Percentiles rank a stretch among this genome's conserved stretches.
phyloP scores from a whole-genome alignment of 2,329 filamentous ascomycete species.

The Botryotinia convoluta region DNA sequence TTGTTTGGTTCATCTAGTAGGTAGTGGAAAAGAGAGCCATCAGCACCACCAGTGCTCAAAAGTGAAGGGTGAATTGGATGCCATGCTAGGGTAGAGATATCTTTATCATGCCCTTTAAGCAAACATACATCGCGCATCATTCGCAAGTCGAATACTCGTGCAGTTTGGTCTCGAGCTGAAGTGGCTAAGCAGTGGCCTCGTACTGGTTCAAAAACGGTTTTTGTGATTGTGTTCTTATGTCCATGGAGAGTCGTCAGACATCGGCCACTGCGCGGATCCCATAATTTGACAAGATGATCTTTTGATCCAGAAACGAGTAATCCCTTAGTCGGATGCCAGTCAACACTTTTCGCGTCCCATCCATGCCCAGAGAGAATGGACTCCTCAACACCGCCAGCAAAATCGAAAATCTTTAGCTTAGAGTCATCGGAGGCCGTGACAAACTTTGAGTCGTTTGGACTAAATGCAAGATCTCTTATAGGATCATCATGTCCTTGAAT shows the following conservation, averaged over 20 bases:
- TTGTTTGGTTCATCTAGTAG: conserved; percentile 93
- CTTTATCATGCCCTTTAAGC: conserved; percentile 92
- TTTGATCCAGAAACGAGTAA: conserved; percentile 94
- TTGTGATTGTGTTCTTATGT: conserved; percentile 96
- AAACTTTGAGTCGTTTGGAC: conserved; percentile 92
- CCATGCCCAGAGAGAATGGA: conserved; percentile 86
- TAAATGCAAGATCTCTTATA: conserved; percentile 87
- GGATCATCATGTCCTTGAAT: conserved; percentile 88
- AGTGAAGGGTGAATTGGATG: conserved; percentile 89
- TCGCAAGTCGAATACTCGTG: conserved; percentile 87
- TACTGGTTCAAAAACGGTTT: conserved; percentile 83
- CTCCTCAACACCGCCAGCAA: conserved; percentile 81
- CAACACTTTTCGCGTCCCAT: conserved; percentile 95
- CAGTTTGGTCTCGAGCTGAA: conserved; percentile 88
- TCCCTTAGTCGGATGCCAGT: conserved; percentile 96
- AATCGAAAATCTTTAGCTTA: conserved; percentile 93
- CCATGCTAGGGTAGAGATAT: conserved; percentile 89
- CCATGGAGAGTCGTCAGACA: conserved; percentile 93
- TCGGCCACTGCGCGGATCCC: conserved; percentile 90
- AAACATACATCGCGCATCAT: conserved; percentile 98
- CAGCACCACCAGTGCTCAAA: conserved; percentile 84
- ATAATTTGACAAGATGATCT: conserved; percentile 94
- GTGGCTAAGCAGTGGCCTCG: conserved; percentile 85
- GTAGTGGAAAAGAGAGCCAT: conserved; percentile 89
- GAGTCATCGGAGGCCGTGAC: conserved; percentile 95